Evolutionary conservation across 306 rosid species (phyloP).

Genomic region (Cucumis cinereus): DNA sequence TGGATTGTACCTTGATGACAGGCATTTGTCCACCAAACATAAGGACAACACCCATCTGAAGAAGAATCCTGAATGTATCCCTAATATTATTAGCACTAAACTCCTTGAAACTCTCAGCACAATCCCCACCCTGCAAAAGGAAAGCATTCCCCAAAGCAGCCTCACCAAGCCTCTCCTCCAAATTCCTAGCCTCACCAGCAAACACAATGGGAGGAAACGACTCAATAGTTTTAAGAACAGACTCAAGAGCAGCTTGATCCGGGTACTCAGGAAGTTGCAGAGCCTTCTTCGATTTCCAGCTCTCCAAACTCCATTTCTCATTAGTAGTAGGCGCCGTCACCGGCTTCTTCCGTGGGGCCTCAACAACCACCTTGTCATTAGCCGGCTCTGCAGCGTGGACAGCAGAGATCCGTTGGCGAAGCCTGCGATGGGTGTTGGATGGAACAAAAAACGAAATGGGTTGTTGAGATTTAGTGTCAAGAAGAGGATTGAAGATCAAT

Average conservation of each 20-base stretch:
- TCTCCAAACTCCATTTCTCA: constrained; percentile 37
- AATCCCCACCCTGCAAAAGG: constrained; percentile 62
- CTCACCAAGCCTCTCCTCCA: constrained; percentile 60
- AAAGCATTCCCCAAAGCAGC: constrained; percentile 67
- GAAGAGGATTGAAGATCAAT: constrained; percentile 18
- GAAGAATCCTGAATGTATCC: constrained; percentile 53
- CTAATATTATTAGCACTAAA: constrained; percentile 57
- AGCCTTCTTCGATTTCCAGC: constrained; percentile 54
- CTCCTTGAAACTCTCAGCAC: constrained; percentile 77
- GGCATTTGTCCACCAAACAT: constrained; percentile 76
- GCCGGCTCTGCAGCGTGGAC: constrained; percentile 40
- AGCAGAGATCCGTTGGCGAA: constrained; percentile 36
- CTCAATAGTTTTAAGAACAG: constrained; percentile 44
- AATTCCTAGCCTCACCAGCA: constrained; percentile 61
- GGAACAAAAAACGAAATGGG: constrained; percentile 23
- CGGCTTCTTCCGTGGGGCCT: constrained; percentile 6
- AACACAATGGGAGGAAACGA: constrained; percentile 63
- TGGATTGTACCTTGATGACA: constrained; percentile 35
- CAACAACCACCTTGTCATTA: constrained; percentile 8
- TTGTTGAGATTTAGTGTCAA: constrained; percentile 26
- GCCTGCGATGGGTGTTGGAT: constrained; percentile 13
- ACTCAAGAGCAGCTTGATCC: constrained; percentile 28
- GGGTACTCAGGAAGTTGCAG: constrained; percentile 65
- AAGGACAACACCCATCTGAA: constrained; percentile 70
- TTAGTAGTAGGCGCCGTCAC: neutral